Conservation (phyloP, 225 moss, liverwort and hornwort genomes). For the Takakia lepidozioides region DNA sequence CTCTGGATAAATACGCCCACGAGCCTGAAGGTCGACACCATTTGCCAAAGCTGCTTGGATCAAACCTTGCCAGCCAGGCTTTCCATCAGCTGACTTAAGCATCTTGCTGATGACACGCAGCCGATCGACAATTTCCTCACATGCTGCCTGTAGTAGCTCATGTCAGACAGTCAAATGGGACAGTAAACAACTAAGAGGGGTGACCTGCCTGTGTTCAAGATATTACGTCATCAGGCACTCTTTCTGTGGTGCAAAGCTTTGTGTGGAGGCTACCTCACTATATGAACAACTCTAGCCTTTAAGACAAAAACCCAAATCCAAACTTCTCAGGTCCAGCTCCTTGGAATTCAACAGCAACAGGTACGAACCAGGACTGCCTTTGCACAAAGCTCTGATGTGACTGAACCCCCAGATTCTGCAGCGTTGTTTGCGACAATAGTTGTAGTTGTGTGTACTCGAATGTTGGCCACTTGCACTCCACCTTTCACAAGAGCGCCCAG, state of each 20-base stretch:
- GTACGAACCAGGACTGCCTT: constrained; percentile 56
- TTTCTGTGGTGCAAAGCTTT: too few species aligned
- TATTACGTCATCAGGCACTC: too few species aligned
- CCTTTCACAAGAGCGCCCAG: constrained; percentile 51
- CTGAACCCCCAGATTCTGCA: constrained; percentile 56
- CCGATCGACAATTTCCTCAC: constrained; percentile 53
- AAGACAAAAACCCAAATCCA: too few species aligned
- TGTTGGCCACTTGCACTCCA: constrained; percentile 46
- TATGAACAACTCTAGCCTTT: too few species aligned
- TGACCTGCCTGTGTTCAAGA: too few species aligned
- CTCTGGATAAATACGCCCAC: constrained; percentile 49
- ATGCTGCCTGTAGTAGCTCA: constrained; percentile 67
- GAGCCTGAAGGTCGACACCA: constrained; percentile 67
- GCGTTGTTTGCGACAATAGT: constrained; percentile 61
- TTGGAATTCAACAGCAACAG: too few species aligned
- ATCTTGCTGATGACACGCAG: constrained; percentile 32
- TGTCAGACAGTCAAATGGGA: too few species aligned
- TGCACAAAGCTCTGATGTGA: constrained; percentile 71
- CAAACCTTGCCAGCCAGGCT: constrained; percentile 61
- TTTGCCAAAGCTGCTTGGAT: constrained; percentile 40
- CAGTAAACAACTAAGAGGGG: too few species aligned
- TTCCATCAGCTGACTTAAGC: constrained; percentile 22
- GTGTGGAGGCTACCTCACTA: too few species aligned
- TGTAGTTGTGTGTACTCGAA: constrained; percentile 55
- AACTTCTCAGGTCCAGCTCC: too few species aligned